Base-by-base conservation (phyloP, 805 yeast genomes). In the Saccharomycopsis sp. region DNA sequence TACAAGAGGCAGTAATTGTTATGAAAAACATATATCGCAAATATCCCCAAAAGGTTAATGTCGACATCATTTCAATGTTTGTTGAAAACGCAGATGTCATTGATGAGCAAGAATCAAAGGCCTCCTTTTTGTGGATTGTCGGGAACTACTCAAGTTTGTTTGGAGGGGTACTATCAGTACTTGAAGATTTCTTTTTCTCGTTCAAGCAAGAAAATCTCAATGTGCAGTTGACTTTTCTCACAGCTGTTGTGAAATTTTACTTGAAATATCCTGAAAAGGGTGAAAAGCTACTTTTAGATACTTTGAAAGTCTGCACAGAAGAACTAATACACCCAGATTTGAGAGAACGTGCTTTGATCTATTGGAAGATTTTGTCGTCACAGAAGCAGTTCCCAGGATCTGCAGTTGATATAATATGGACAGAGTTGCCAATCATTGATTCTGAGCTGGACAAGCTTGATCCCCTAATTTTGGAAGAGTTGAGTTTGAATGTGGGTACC, bases 321-420 rank as follows among this genome's bases (percentile, higher is more conserved):
- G 81, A 77, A 9, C 63, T 68, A 1, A 77, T 78, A 47, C 79
- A 85, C 51, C 95, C 96, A 0, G 97, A 89, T 59, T 59, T 87
- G 8, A 68, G 96, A 46, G 94, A 85, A 49, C 62, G 95, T 30
- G 96, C 89, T 0, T 80, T 67, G 53, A 76, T 85, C 61, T 88
- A 89, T 61, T 81, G 94, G 92, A 68, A 95, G 43, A 60, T 88
- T 21, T 60, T 88, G 5, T 74, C 92, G 1, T 46, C 68, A 5
- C 65, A 64, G 36, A 65, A 65, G 27, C 62, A 56, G 5, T 60
- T 56, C 30, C 59, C 61, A 4, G 64, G 65, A 15, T 61, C 65
- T 2, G 63, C 75, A 3, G 58, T 62, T 38, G 67, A 65, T 17
- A 68, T 88, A n/a, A 68, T 87, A 9, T 67, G 76, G 49, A 74